Base-by-base conservation (phyloP, 495 filamentous ascomycete species). In the Trypethelium eluteriae region DNA sequence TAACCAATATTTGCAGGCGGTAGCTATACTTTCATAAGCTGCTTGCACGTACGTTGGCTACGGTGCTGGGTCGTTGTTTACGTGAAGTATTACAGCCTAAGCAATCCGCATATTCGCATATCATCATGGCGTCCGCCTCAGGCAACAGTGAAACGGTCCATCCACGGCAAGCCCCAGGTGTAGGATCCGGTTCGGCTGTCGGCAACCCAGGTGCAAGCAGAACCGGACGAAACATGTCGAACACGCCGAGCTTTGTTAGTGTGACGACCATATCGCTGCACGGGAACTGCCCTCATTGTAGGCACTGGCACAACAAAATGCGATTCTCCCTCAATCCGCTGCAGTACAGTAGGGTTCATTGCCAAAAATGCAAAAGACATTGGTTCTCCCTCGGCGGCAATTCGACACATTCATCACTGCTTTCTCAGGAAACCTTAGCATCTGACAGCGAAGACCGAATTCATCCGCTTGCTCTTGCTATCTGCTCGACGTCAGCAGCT, bases 311-410 rank as follows among this genome's bases (percentile, higher is more conserved):
- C 32, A 59, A 59, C 32, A 59, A 59, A 18, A 14, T 18, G 5
- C 5, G 7, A 36, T 10, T 59, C 36, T 32, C 11, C 7, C 6
- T 59, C 6, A 59, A 59, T 14, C 25, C 53, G 36, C 2, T 10
- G 53, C 53, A 59, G 32, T 36, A 59, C 32, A 34, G 36, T 10
- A 34, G 18, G 10, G 36, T 59, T 10, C 11, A 59, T 14, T 59
- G 53, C 32, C 11, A 36, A 6, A 59, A 18, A 36, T 59, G 53
- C 53, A 59, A 59, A 35, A 34, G 36, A 32, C 53, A 59, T 14
- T 59, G 53, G 53, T 59, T 59, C 36, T 59, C 53, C 7, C 32
- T 59, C 7, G 53, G 53, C 32, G 53, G 53, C 7, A 59, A 59
- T 14, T 59, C 53, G 34, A 59, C 53, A 18, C 53, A 59, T 14